These are phyloP conservation scores for Cordyceps cateniannulata DNA, from an alignment of 2,329 filamentous ascomycete genomes.

Conservation along the genomic window DNA sequence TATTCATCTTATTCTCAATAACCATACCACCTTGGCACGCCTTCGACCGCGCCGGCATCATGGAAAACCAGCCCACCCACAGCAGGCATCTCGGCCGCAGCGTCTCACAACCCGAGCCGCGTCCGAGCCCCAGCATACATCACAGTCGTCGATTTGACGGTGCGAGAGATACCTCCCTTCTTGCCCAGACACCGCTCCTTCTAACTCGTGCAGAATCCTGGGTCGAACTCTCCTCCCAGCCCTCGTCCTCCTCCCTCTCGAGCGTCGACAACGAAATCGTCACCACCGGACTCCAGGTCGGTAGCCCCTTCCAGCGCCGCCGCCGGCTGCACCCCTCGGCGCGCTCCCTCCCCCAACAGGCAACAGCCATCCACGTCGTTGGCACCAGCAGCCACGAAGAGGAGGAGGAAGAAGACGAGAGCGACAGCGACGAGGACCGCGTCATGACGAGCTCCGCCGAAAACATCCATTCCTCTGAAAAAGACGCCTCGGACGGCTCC, in stretches of 20 bases:
- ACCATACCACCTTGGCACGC: not conserved
- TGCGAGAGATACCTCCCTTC: slow-evolving; percentile 23
- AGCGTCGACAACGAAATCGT: slow-evolving; percentile 83
- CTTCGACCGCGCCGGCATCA: slow-evolving; percentile 10
- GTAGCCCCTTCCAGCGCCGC: slow-evolving; percentile 55
- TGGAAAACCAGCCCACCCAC: slow-evolving; percentile 24
- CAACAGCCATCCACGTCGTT: slow-evolving; percentile 32
- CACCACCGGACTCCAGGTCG: slow-evolving; percentile 77
- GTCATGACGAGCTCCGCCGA: slow-evolving; percentile 54
- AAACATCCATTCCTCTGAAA: slow-evolving; percentile 35
- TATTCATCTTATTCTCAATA: not conserved
- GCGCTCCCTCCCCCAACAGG: slow-evolving; percentile 28
- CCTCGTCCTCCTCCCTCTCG: slow-evolving; percentile 87
- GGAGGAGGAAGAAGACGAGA: slow-evolving; percentile 94
- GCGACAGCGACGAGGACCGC: slow-evolving; percentile 64
- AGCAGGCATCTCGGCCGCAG: slow-evolving; percentile 21
- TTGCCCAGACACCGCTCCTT: not conserved
- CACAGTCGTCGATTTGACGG: slow-evolving; percentile 31
- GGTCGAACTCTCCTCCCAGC: slow-evolving; percentile 89
- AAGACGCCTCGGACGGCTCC: slow-evolving; percentile 36
- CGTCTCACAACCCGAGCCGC: slow-evolving; percentile 21
- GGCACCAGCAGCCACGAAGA: slow-evolving; percentile 77
- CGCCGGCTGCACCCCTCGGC: slow-evolving; percentile 38
- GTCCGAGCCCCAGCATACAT: slow-evolving; percentile 25
- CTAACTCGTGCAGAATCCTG: slow-evolving; percentile 67